Conservation (phyloP, 2,329 filamentous ascomycete species). For the Coniochaeta sp. region DNA sequence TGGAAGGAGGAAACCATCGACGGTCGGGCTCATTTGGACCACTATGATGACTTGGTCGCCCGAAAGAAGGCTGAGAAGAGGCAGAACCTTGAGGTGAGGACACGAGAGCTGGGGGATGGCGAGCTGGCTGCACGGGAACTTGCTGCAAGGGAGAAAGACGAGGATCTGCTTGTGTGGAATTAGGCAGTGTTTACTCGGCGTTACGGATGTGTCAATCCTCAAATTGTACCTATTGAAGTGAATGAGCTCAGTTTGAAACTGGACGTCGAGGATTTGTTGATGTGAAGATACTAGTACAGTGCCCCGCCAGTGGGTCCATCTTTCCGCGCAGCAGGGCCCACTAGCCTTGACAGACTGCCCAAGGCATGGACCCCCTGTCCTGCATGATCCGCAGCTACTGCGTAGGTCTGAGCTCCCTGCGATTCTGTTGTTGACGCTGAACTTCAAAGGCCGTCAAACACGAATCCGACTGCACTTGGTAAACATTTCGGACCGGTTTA, state of each 20-base stretch:
- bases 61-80: neutral
- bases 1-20: neutral
- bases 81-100: neutral
- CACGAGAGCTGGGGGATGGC: neutral
- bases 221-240: neutral
- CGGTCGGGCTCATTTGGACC: neutral
- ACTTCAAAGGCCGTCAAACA: neutral
- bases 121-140: neutral
- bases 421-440: neutral
- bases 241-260: too few species aligned
- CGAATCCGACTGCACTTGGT: neutral
- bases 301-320: too few species aligned
- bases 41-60: conserved; percentile 1
- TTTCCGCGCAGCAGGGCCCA: neutral
- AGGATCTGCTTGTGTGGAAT: neutral
- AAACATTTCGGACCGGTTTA: neutral
- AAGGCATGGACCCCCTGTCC: too few species aligned
- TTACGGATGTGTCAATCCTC: neutral
- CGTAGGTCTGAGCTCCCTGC: neutral
- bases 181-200: neutral
- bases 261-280: too few species aligned
- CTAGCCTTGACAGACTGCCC: too few species aligned
- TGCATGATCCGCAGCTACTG: neutral
- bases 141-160: neutral
- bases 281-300: too few species aligned